Evolutionary conservation across 2,329 filamentous ascomycete species (phyloP), one percentile per base, ranked within the genome.

Genomic region (Pyrenochaeta sp.): DNA sequence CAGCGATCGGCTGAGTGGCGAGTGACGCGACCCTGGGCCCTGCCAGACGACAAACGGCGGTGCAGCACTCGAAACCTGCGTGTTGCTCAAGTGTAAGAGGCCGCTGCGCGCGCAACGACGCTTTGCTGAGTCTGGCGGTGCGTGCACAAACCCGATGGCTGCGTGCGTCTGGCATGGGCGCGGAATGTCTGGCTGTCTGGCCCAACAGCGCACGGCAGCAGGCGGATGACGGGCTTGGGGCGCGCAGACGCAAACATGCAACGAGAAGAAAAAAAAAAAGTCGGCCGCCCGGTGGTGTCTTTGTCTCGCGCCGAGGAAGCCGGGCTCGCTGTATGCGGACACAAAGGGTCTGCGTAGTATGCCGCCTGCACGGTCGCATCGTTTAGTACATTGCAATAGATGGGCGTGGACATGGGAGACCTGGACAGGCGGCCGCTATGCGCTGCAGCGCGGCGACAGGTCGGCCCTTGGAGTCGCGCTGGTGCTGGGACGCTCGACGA

Each of bases 11-110:
- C n/a, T n/a, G n/a, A n/a, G n/a, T n/a, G n/a, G n/a, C n/a, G n/a
- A n/a, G n/a, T n/a, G n/a, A 54, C 57, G 64, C 64, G 50, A 58
- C 56, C 63, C 65, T 61, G 64, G 62, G 53, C 36, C 35, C 35
- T 44, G 51, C 44, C 50, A 58, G 41, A 44, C 43, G 54, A 56
- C 35, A 53, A 67, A 68, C 63, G 65, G 63, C 46, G 60, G 48
- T 63, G 63, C 62, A 66, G 61, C 49, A 37, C 42, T 49, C 41
- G 49, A 53, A 55, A 55, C 49, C 35, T 46, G 51, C 56, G 44
- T 35, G 47, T 51, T 26, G 54, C 43, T 50, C 40, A 28, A 44
- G 50, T 53, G 35, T 36, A 38, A 37, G 42, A 50, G 50, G 38
- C 26, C 46, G 44, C 23, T 13, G 51, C 26, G 24, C 27, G 44